Evolutionary conservation across 2,329 filamentous ascomycete genomes (phyloP).

Genomic region (Reticulascus tulasneorum): DNA sequence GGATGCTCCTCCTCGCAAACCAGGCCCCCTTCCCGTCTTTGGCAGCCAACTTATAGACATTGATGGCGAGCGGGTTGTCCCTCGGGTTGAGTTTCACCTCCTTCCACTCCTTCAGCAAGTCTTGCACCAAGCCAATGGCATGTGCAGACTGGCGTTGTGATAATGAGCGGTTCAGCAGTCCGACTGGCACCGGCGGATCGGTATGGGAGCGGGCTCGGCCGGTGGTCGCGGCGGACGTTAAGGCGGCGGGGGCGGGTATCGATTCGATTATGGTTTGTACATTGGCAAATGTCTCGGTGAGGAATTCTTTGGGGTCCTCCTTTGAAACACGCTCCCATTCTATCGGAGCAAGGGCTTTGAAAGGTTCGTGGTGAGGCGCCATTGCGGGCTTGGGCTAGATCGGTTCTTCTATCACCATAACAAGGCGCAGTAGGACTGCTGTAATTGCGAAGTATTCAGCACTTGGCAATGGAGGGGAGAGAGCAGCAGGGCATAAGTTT

Average conservation of each 20-base stretch:
- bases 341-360: constrained; percentile 52
- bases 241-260: constrained; percentile 49
- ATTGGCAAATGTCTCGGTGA: constrained; percentile 58
- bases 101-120: constrained; percentile 83
- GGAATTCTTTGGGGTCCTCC: constrained; percentile 48
- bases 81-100: constrained; percentile 67
- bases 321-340: constrained; percentile 45
- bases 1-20: constrained; percentile 83
- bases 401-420: no score
- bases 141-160: constrained; percentile 36
- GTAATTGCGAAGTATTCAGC: no score
- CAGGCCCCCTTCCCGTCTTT: constrained; percentile 82
- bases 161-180: constrained; percentile 47
- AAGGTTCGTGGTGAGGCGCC: constrained; percentile 55
- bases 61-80: constrained; percentile 73
- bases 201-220: constrained; percentile 53
- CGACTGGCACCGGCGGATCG: constrained; percentile 46
- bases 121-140: constrained; percentile 42
- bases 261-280: constrained; percentile 73
- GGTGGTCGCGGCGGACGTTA: constrained; percentile 34
- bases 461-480: no score
- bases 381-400: constrained; percentile 31
- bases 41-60: constrained; percentile 73
- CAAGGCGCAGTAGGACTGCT: no score
- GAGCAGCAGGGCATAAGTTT: no score